Evolutionary conservation across 225 moss, liverwort and hornwort species (phyloP).

Genomic region (Sphagnum tenellum): DNA sequence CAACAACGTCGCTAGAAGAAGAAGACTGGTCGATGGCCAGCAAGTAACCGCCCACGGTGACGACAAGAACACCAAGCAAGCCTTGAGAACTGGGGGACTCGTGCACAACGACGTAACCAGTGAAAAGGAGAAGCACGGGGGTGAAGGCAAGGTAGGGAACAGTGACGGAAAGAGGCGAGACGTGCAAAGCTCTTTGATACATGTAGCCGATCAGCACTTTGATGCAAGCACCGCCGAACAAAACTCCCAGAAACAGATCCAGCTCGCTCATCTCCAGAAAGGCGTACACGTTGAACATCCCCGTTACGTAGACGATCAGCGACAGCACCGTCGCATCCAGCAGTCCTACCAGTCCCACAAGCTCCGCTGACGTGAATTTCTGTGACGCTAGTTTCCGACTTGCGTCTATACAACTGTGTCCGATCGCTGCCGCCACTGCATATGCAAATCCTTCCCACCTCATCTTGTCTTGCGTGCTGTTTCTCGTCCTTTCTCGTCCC

Average conservation of each 20-base stretch:
- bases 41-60: conserved; percentile 37
- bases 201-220: conserved; percentile 36
- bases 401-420: conserved; percentile 41
- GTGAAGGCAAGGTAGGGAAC: conserved; percentile 43
- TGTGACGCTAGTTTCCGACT: conserved; percentile 33
- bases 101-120: conserved; percentile 35
- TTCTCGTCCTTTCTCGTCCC: too few species aligned
- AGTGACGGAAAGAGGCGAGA: conserved; percentile 37
- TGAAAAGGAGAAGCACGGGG: conserved; percentile 38
- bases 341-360: conserved; percentile 36
- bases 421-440: conserved; percentile 31
- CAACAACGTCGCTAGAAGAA: conserved; percentile 11
- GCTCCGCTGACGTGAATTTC: conserved; percentile 32
- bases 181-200: conserved; percentile 38
- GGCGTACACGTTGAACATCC: conserved; percentile 21
- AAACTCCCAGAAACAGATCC: conserved; percentile 20
- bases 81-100: conserved; percentile 41
- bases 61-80: conserved; percentile 26
- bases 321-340: conserved; percentile 33
- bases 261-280: conserved; percentile 21
- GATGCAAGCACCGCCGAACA: conserved; percentile 32
- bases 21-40: conserved; percentile 23
- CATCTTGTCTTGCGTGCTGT: conserved; percentile 6
- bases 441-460: conserved; percentile 41
- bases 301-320: conserved; percentile 20